phyloP scores from a whole-genome alignment of 2,329 filamentous ascomycete species.

The Hypoxylon sp. region DNA sequence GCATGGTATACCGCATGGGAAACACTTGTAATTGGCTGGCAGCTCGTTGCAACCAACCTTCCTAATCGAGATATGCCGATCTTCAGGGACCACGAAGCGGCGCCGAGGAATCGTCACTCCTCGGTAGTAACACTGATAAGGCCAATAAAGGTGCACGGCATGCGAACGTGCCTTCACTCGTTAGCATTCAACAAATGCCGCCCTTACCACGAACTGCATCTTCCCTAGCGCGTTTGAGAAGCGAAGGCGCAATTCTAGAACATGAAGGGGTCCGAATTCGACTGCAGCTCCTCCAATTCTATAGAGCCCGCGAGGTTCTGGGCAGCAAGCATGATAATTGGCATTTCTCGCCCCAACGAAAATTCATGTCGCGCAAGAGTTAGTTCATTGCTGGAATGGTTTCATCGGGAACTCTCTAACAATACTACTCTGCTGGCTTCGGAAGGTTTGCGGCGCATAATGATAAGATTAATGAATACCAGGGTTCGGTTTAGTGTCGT shows the following conservation, averaged over 20 bases:
- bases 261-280: constrained; percentile 7
- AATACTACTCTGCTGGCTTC: background rate
- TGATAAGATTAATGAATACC: background rate
- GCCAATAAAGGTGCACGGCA: constrained; percentile 37
- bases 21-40: constrained; percentile 33
- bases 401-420: background rate
- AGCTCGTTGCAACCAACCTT: constrained; percentile 35
- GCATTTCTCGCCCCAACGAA: background rate
- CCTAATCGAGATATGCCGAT: constrained; percentile 43
- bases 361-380: constrained; percentile 1
- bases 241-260: constrained; percentile 1
- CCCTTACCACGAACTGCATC: constrained; percentile 6
- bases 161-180: constrained; percentile 34
- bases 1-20: constrained; percentile 23
- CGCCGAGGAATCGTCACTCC: constrained; percentile 8
- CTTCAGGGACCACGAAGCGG: constrained; percentile 37
- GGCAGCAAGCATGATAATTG: background rate
- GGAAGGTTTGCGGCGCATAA: background rate
- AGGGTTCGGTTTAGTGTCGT: background rate
- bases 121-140: constrained; percentile 19
- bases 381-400: background rate
- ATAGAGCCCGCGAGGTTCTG: constrained; percentile 8
- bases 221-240: constrained; percentile 6
- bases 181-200: constrained; percentile 5
- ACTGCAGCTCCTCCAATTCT: background rate